Conservation (phyloP, 495 filamentous ascomycete genomes). For the Aspergillus diversus region DNA sequence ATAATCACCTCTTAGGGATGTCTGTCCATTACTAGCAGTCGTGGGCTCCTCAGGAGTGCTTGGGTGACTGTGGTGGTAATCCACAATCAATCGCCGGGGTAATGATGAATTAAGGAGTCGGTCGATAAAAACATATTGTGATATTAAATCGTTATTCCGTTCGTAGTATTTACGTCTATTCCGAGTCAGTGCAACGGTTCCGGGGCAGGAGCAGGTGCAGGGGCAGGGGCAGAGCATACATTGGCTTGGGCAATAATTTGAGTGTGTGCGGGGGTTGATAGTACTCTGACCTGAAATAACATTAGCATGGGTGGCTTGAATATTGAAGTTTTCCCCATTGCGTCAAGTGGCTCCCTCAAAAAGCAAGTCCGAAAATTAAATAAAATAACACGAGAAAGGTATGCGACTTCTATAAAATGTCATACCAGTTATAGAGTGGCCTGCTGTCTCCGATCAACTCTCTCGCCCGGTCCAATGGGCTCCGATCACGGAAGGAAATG, state of each 20-base stretch:
- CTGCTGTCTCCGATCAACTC: constrained; percentile 42
- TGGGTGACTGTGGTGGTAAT: constrained; percentile 60
- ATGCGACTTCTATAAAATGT: background rate
- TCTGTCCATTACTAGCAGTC: constrained; percentile 18
- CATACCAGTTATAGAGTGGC: constrained; percentile 43
- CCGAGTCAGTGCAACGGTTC: background rate
- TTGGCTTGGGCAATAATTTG: constrained; percentile 30
- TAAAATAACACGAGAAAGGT: no score
- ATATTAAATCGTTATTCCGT: constrained; percentile 78
- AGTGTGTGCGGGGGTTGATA: constrained; percentile 36
- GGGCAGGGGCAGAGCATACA: constrained; percentile 28
- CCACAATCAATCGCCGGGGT: constrained; percentile 82
- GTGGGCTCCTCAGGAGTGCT: constrained; percentile 29
- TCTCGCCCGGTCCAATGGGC: constrained; percentile 19
- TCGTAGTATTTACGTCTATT: constrained; percentile 75
- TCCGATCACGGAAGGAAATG: constrained; percentile 27
- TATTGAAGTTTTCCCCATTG: background rate
- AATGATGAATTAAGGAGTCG: constrained; percentile 86
- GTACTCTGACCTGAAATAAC: constrained; percentile 35
- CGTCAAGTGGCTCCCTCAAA: background rate
- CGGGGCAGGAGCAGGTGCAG: no score
- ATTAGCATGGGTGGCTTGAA: background rate
- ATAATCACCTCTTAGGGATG: background rate
- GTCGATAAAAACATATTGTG: constrained; percentile 90
- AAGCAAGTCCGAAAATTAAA: no score